Percentiles rank a stretch among this genome's conserved stretches.
phyloP scores from a whole-genome alignment of 1,284 basidiomycete genomes.

The Pisolithus thermaeus region DNA sequence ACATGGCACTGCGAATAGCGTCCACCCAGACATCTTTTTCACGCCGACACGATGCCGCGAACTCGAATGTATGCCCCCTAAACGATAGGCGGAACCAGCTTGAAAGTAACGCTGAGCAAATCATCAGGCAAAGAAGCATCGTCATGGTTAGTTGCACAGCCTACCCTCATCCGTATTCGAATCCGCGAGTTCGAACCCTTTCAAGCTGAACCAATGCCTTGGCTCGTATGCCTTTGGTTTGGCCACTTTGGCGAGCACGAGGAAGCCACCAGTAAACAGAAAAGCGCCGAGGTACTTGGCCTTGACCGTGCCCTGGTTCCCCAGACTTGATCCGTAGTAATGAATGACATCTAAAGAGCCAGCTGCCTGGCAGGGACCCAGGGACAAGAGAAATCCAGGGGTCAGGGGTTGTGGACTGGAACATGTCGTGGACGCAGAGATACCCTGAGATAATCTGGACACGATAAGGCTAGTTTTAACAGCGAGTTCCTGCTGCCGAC shows the following conservation, averaged over 20 bases:
- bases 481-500: conserved; percentile 60
- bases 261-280: conserved; percentile 78
- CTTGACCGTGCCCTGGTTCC: conserved; percentile 46
- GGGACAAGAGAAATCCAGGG: conserved; percentile 54
- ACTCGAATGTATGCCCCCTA: conserved; percentile 70
- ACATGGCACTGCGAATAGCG: conserved; percentile 49
- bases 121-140: conserved; percentile 3
- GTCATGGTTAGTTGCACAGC: conserved; percentile 19
- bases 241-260: conserved; percentile 80
- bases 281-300: conserved; percentile 88
- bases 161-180: conserved; percentile 63
- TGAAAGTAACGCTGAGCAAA: conserved; percentile 59
- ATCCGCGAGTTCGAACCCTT: conserved; percentile 67
- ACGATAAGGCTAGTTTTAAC: conserved; percentile 65
- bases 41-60: conserved; percentile 73
- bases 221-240: conserved; percentile 81
- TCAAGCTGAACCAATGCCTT: conserved; percentile 79
- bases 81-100: conserved; percentile 74
- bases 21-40: conserved; percentile 84
- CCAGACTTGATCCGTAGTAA: conserved; percentile 40
- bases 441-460: conserved; percentile 51
- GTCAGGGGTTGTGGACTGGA: conserved; percentile 34
- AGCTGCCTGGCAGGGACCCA: conserved; percentile 71
- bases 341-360: conserved; percentile 83
- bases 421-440: conserved; percentile 26